A percentile compares a stretch with the other conserved stretches of the same genome.
Conservation (phyloP, 2,329 filamentous ascomycete genomes). For the Aspergillus udagawae region DNA sequence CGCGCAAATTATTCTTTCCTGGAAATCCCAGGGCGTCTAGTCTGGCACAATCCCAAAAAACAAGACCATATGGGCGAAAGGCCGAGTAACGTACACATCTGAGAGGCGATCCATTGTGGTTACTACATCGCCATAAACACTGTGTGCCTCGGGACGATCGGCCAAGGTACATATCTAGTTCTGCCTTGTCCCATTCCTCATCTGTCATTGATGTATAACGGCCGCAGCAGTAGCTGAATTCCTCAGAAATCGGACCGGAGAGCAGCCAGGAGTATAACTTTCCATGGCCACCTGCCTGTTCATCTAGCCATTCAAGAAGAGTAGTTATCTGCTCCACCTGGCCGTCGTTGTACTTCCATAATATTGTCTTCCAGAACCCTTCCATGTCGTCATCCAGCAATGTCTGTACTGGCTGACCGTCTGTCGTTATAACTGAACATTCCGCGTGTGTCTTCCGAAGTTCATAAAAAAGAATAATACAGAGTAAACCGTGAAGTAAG, state of each 20-base stretch:
- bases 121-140: background rate
- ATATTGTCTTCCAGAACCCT: conserved; percentile 2
- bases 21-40: background rate
- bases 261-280: conserved; percentile 1
- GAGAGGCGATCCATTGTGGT: background rate
- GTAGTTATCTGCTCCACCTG: conserved; percentile 3
- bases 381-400: background rate
- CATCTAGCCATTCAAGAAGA: conserved; percentile 2
- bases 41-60: background rate
- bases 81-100: background rate
- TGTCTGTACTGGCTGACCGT: background rate
- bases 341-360: background rate
- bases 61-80: conserved; percentile 1
- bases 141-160: background rate
- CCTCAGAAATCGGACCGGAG: background rate
- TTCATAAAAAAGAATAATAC: conserved; percentile 4
- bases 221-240: background rate
- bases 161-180: too few relatives aligned
- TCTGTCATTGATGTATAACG: background rate
- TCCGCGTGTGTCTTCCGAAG: background rate
- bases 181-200: background rate
- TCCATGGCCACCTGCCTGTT: conserved; percentile 2
- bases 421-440: background rate
- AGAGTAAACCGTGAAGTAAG: background rate
- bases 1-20: background rate